Evolutionary conservation across 2,329 filamentous ascomycete genomes (phyloP).

Genomic region (Colletotrichum camelliae): DNA sequence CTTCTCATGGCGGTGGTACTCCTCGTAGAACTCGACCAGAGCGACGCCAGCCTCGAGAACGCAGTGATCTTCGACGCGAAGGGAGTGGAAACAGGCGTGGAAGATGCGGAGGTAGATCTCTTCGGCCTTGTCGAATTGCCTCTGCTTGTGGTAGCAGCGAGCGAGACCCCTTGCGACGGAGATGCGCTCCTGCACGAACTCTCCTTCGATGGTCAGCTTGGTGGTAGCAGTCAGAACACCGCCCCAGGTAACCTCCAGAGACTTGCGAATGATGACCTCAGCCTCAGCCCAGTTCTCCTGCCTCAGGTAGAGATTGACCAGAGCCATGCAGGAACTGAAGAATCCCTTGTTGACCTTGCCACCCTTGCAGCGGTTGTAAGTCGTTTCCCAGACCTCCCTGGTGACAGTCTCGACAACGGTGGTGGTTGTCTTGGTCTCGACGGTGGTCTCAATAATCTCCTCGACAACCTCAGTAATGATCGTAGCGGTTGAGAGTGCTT

Average conservation of each 20-base stretch:
- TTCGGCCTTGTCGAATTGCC: conserved; percentile 42
- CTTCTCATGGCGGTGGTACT: conserved; percentile 35
- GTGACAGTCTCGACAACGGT: conserved; percentile 37
- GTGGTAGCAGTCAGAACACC: conserved; percentile 35
- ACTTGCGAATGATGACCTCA: conserved; percentile 36
- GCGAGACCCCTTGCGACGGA: conserved; percentile 37
- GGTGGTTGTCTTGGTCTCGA: conserved; percentile 37
- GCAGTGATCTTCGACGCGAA: conserved; percentile 32
- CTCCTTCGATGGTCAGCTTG: conserved; percentile 33
- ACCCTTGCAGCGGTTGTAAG: conserved; percentile 38
- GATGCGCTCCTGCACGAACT: conserved; percentile 37
- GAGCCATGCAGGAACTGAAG: conserved; percentile 38
- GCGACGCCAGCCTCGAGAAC: conserved; percentile 31
- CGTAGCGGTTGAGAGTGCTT: conserved; percentile 36
- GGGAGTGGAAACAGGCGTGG: conserved; percentile 35
- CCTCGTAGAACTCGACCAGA: conserved; percentile 37
- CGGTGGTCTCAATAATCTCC: conserved; percentile 40
- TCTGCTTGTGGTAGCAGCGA: conserved; percentile 38
- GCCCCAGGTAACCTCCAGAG: conserved; percentile 44
- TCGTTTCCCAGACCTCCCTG: conserved; percentile 40
- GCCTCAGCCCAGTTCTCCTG: conserved; percentile 38
- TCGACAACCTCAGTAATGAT: conserved; percentile 45
- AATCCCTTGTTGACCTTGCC: conserved; percentile 36
- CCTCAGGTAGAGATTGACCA: conserved; percentile 37
- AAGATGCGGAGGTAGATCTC: conserved; percentile 42